These are phyloP conservation scores for Lasiodiplodia hormozganensis DNA, from an alignment of 2,329 filamentous ascomycete genomes.

Conservation along the genomic window DNA sequence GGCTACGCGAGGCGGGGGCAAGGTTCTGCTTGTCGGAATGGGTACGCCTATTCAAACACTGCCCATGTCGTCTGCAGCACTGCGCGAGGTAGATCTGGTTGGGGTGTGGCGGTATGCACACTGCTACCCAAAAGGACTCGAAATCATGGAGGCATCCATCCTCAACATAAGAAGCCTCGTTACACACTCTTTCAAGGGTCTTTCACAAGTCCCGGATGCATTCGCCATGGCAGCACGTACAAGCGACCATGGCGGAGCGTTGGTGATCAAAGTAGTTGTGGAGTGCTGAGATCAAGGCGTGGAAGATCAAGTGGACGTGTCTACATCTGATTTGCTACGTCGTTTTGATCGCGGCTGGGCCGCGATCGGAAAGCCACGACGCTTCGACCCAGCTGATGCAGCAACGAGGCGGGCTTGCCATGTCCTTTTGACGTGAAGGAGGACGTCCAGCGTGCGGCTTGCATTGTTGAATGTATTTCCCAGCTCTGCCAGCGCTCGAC, in stretches of 20 bases:
- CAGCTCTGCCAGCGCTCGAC: conserved; percentile 51
- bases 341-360: background rate
- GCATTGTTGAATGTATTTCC: conserved; percentile 51
- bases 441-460: conserved; percentile 30
- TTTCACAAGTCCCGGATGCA: background rate
- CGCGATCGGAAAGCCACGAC: background rate
- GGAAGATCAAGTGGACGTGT: background rate
- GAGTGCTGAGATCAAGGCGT: background rate
- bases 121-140: background rate
- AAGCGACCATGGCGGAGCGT: background rate
- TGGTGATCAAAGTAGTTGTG: background rate
- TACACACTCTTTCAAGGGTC: background rate
- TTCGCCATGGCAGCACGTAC: background rate
- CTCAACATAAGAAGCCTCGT: background rate
- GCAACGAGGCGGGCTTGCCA: conserved; percentile 10
- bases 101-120: conserved; percentile 9
- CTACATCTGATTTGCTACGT: background rate
- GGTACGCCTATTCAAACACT: background rate
- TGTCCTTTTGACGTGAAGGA: conserved; percentile 6
- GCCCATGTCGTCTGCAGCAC: background rate
- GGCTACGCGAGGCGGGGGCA: background rate
- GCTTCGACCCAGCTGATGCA: conserved; percentile 1
- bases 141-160: background rate
- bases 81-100: background rate
- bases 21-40: background rate